Evolutionary conservation across 768 basidiomycete genomes (phyloP).

Genomic region (Termitomyces sp.): DNA sequence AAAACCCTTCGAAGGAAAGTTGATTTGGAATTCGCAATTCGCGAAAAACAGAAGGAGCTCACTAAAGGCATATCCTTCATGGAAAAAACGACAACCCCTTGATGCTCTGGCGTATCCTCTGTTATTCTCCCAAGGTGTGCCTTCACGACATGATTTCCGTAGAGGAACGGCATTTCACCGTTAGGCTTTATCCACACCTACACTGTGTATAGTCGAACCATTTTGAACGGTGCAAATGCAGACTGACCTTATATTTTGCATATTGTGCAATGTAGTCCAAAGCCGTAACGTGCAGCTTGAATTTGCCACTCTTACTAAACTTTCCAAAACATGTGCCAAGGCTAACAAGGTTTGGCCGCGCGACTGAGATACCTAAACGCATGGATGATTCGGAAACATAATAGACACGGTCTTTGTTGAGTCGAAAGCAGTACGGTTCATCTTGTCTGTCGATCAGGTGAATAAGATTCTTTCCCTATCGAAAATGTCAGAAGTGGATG

Average conservation of each 20-base stretch:
- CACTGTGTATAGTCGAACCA: not conserved
- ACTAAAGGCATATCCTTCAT: slow-evolving; percentile 96
- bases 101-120: slow-evolving; percentile 98
- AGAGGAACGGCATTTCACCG: slow-evolving; percentile 98
- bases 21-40: slow-evolving; percentile 7
- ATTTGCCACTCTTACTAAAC: slow-evolving; percentile 96
- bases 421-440: slow-evolving; percentile 92
- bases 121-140: slow-evolving; percentile 99
- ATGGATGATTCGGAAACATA: slow-evolving; percentile 96
- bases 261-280: slow-evolving; percentile 94
- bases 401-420: slow-evolving; percentile 93
- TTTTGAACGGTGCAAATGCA: not conserved
- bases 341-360: slow-evolving; percentile 87
- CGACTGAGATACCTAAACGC: slow-evolving; percentile 89
- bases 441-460: slow-evolving; percentile 94
- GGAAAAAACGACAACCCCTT: slow-evolving; percentile 94
- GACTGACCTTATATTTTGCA: slow-evolving; percentile 90
- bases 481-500: slow-evolving; percentile 2
- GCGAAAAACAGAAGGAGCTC: slow-evolving; percentile 23
- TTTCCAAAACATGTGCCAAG: slow-evolving; percentile 98
- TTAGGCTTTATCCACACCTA: slow-evolving; percentile 99
- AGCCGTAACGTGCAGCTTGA: slow-evolving; percentile 93
- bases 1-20: slow-evolving; percentile 68
- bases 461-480: slow-evolving; percentile 91
- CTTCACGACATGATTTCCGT: slow-evolving; percentile 98